These are phyloP conservation scores for Sphagnum fallax DNA, from an alignment of 228 moss, liverwort and hornwort genomes.

Conservation along the genomic window DNA sequence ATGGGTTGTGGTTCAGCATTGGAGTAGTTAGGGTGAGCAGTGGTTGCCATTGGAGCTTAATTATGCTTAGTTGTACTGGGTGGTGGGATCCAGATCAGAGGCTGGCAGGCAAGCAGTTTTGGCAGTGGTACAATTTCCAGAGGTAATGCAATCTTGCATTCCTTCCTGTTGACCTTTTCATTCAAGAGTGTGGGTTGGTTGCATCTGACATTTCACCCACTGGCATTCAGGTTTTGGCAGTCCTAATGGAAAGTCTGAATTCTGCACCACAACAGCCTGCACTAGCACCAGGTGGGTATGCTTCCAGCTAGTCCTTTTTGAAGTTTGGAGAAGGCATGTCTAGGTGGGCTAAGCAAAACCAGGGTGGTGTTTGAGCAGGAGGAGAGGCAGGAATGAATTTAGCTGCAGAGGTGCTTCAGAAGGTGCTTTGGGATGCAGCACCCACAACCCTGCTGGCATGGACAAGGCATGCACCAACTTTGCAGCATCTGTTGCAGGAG, in stretches of 20 bases:
- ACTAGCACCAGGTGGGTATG: constrained; percentile 30
- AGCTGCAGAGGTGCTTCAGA: constrained; percentile 73
- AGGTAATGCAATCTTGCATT: constrained; percentile 31
- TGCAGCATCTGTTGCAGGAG: constrained; percentile 74
- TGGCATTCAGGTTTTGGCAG: constrained; percentile 46
- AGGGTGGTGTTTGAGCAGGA: constrained; percentile 30
- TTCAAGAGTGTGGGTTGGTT: not conserved
- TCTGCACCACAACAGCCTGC: constrained; percentile 24
- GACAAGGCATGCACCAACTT: constrained; percentile 50
- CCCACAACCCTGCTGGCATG: constrained; percentile 69
- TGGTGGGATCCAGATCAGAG: constrained; percentile 51
- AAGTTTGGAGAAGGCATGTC: not conserved
- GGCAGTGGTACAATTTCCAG: constrained; percentile 74
- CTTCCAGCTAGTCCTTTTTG: not conserved
- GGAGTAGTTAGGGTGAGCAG: not conserved
- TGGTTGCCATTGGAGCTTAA: too few relatives aligned
- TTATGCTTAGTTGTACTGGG: not conserved
- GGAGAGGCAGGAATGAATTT: constrained; percentile 63
- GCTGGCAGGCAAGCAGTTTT: constrained; percentile 72
- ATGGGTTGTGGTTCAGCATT: not conserved
- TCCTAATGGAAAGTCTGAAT: constrained; percentile 50
- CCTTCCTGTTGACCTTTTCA: constrained; percentile 1
- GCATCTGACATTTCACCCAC: not conserved
- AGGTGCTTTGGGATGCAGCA: constrained; percentile 73
- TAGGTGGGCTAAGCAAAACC: not conserved